Evolutionary conservation across 495 filamentous ascomycete species (phyloP), one percentile per base, ranked within the genome.

Genomic region (Hypoxylon fuscum): DNA sequence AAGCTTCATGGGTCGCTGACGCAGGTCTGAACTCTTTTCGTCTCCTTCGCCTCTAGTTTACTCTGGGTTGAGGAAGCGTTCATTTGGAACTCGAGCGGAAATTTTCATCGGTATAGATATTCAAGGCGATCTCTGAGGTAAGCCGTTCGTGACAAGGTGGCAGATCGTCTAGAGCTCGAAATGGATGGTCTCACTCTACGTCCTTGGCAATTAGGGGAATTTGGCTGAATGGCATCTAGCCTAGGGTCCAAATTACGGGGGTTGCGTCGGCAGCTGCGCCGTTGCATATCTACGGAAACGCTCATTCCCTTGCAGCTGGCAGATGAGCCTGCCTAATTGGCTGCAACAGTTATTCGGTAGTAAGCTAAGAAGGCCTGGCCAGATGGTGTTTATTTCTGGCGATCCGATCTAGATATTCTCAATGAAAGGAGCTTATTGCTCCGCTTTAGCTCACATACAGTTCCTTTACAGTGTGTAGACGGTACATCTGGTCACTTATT

Each of bases 161-260:
- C 29, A 15, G 18, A 51, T 38, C 45, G 46, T 50, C 46, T 50
- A 59, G 44, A 61, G 54, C 42, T 29, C 21, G 40, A 45, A 32
- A 25, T 50, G 27, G 17, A 40, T 21, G 59, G 47, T 37, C 25
- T 23, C 43, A 38, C 23, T 22, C 34, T 43, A 38, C 51, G 32
- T 56, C 9, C 62, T 70, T 64, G 64, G 65, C 68, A 70, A 68
- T 68, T 62, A 65, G 49, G 45, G 41, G 60, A 52, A 54, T 58
- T 56, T 48, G 65, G 65, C 65, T 68, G 57, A 71, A 68, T 62
- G 60, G 47, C 12, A 55, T 50, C 42, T 44, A 23, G 27, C 35
- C 20, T 20, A 48, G 46, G 42, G 1, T 1, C 25, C 3, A 21
- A n/a, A n/a, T n/a, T n/a, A n/a, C n/a, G 7, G 23, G 50, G 46